phyloP scores from a whole-genome alignment of 495 filamentous ascomycete genomes.

The Trichoderma virens region DNA sequence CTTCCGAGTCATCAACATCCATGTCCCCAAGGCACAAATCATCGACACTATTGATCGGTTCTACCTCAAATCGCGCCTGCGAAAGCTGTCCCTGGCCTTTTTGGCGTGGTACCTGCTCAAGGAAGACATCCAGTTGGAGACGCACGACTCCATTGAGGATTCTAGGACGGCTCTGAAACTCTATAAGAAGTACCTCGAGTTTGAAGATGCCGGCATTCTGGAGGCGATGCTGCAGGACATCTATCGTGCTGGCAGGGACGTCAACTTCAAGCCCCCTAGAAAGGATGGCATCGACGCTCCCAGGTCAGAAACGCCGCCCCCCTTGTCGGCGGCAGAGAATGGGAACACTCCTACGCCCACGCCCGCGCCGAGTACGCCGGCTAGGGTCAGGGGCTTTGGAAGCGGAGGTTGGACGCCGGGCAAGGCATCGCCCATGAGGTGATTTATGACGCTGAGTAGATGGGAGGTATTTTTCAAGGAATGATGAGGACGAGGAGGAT shows the following conservation, averaged over 20 bases:
- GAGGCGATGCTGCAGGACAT: constrained; percentile 73
- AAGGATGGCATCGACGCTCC: constrained; percentile 22
- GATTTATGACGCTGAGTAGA: neutral
- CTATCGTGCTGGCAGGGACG: constrained; percentile 62
- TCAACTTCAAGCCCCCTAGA: constrained; percentile 66
- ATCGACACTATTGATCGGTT: constrained; percentile 90
- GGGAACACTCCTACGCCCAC: constrained; percentile 11
- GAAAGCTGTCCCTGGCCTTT: constrained; percentile 80
- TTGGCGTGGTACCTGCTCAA: constrained; percentile 81
- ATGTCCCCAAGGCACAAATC: constrained; percentile 83
- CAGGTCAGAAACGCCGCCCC: constrained; percentile 30
- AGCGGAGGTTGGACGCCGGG: constrained; percentile 21
- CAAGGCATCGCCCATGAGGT: constrained; percentile 14
- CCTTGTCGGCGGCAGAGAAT: constrained; percentile 11
- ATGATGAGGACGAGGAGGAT: neutral
- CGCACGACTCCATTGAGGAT: constrained; percentile 91
- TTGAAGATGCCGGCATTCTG: constrained; percentile 72
- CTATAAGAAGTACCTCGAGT: constrained; percentile 86
- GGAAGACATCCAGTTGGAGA: constrained; percentile 82
- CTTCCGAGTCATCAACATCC: constrained; percentile 96
- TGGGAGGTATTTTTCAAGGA: neutral
- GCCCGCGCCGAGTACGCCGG: constrained; percentile 22
- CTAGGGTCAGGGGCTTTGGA: constrained; percentile 16
- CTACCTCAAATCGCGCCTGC: constrained; percentile 57
- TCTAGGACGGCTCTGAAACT: constrained; percentile 81